Evolutionary conservation across 495 filamentous ascomycete species (phyloP).

Genomic region (Massariosphaeria phaeospora): DNA sequence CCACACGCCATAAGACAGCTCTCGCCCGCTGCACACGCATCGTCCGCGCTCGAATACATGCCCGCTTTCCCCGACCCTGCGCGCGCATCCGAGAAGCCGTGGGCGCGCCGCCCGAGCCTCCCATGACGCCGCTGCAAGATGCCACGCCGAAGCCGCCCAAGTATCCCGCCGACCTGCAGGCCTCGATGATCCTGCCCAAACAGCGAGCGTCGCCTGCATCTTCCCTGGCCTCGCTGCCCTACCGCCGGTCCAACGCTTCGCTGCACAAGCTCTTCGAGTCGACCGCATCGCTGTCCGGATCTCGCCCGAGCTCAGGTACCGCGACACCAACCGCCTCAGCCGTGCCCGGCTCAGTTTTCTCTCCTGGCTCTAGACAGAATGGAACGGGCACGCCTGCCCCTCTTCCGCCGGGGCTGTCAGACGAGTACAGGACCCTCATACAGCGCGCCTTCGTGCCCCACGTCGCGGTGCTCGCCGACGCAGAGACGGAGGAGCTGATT

Average conservation of each 20-base stretch:
- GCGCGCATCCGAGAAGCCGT: conserved; percentile 17
- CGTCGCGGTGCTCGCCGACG: conserved; percentile 74
- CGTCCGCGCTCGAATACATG: conserved; percentile 25
- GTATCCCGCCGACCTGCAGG: conserved; percentile 52
- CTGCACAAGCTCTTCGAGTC: conserved; percentile 43
- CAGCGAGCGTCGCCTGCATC: conserved; percentile 50
- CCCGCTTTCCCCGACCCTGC: conserved; percentile 6
- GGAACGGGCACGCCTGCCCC: conserved; percentile 24
- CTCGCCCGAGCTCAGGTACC: conserved; percentile 35
- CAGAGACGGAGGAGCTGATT: conserved; percentile 75
- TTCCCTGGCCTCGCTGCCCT: conserved; percentile 39
- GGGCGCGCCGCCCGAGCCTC: conserved; percentile 31
- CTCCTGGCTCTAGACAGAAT: conserved; percentile 32
- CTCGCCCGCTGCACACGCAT: too few species aligned
- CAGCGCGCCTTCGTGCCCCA: conserved; percentile 81
- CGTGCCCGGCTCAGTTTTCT: conserved; percentile 39
- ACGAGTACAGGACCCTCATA: conserved; percentile 69
- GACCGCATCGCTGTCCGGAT: conserved; percentile 37
- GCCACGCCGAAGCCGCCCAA: conserved; percentile 57
- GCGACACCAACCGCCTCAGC: conserved; percentile 35
- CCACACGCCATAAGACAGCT: too few species aligned
- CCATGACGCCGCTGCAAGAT: conserved; percentile 62
- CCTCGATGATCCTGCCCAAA: conserved; percentile 52
- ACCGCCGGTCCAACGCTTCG: conserved; percentile 42
- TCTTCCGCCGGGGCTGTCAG: conserved; percentile 28